Evolutionary conservation across 306 rosid species (phyloP), one percentile per base, ranked within the genome.

Genomic region (Prunus fruticosa): DNA sequence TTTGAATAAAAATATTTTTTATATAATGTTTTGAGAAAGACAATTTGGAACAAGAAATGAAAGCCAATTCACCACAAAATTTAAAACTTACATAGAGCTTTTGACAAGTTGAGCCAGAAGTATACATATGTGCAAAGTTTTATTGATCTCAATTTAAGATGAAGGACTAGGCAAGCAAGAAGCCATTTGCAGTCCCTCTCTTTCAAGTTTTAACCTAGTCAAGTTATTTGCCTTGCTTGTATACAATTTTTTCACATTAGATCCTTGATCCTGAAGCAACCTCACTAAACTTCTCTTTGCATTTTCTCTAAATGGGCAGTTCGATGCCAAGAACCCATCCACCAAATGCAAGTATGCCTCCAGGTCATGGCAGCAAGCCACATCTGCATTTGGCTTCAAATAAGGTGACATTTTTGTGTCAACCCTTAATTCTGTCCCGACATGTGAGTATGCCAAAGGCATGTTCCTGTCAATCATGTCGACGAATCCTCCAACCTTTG

Each of bases 331-430:
- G 51, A 84, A 96, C 5, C 99, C 99, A 74, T 96, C 99, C 78
- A 96, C 99, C 79, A 96, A 56, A 65, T 96, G 99, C 56, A 96
- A 57, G 64, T 96, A 96, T 5, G 99, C 99, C 79, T 96, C 99
- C 78, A 96, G 46, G 23, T 96, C 99, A 73, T 96, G 99, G 8
- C 97, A 91, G 58, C 98, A 96, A 0, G 93, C 97, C 67, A 92
- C 85, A 72, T 92, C 98, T 2, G 99, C 99, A 68, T 96, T 84
- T 0, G 99, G 96, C 73, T 88, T 96, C 63, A 96, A 78, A 19
- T 77, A 96, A 0, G 99, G 99, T 0, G 99, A 96, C 93, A 84
- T 92, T 78, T 89, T 96, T 0, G 97, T 89, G 19, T 92, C 87
- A 6, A 92, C 98, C 1, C 90, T 84, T 5, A 96, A 84, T 79